Evolutionary conservation across 2,329 filamentous ascomycete genomes (phyloP).

Genomic region (Bimuria novae-zelandiae): DNA sequence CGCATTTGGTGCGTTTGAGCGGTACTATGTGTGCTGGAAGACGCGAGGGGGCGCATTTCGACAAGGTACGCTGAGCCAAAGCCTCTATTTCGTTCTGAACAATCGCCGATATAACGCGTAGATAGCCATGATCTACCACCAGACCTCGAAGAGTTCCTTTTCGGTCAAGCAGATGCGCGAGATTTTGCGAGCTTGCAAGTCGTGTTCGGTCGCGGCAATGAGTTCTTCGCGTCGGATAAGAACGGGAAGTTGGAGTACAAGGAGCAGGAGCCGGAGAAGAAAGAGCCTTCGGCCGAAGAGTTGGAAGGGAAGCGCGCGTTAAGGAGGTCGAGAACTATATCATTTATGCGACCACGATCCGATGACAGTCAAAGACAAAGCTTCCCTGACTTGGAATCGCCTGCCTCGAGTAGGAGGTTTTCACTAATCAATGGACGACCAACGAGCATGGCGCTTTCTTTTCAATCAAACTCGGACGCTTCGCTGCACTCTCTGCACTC

Average conservation of each 20-base stretch:
- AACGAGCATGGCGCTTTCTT: conserved; percentile 28
- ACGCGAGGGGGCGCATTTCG: conserved; percentile 40
- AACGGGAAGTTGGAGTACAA: conserved; percentile 45
- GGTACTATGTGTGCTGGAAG: conserved; percentile 49
- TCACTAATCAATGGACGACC: conserved; percentile 26
- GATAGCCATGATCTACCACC: conserved; percentile 44
- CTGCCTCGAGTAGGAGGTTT: conserved; percentile 20
- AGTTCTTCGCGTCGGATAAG: conserved; percentile 48
- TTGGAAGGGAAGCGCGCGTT: conserved; percentile 27
- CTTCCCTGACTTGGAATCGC: conserved; percentile 11
- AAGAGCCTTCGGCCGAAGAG: conserved; percentile 19
- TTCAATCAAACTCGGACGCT: conserved; percentile 24
- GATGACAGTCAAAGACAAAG: conserved; percentile 24
- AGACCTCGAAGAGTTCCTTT: conserved; percentile 42
- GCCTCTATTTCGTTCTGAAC: background rate
- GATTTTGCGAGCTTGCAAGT: conserved; percentile 45
- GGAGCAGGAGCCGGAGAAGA: conserved; percentile 37
- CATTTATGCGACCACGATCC: conserved; percentile 32
- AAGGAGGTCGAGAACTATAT: conserved; percentile 37
- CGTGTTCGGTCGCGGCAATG: conserved; percentile 45
- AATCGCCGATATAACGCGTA: conserved; percentile 14
- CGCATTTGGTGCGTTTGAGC: conserved; percentile 47
- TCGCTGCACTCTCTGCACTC: conserved; percentile 16
- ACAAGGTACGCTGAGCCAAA: conserved; percentile 34
- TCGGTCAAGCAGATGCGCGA: conserved; percentile 34